phyloP scores from a whole-genome alignment of 768 basidiomycete species.

The Brasilioporus rufonigricans region DNA sequence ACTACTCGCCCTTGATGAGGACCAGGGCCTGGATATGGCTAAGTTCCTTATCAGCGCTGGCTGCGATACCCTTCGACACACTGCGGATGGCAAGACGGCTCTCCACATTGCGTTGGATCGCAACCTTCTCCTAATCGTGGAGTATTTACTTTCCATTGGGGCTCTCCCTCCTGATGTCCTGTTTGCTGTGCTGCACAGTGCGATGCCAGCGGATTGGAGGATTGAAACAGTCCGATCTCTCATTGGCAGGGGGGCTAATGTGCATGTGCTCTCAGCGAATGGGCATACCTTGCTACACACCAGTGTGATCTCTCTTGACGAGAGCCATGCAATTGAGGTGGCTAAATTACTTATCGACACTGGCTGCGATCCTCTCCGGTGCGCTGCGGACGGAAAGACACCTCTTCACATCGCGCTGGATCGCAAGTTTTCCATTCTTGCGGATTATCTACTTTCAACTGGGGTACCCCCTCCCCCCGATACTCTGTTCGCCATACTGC shows the following conservation, averaged over 20 bases:
- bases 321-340: not conserved
- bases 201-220: too few species aligned
- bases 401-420: conserved; percentile 10
- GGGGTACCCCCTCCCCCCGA: not conserved
- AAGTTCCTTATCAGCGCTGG: conserved; percentile 3
- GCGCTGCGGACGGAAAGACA: not conserved
- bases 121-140: too few species aligned
- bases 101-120: too few species aligned
- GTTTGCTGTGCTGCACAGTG: too few species aligned
- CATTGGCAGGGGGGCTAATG: too few species aligned
- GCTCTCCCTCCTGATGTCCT: too few species aligned
- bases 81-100: too few species aligned
- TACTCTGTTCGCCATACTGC: not conserved
- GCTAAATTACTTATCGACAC: not conserved
- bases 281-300: not conserved
- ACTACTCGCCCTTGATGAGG: not conserved
- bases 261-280: not conserved
- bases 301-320: not conserved
- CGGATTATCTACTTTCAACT: not conserved
- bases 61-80: too few species aligned
- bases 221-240: too few species aligned
- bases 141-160: too few species aligned
- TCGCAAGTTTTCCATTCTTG: not conserved
- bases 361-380: conserved; percentile 3
- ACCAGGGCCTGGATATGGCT: not conserved